phyloP scores from a whole-genome alignment of 2,329 filamentous ascomycete genomes.

The Penicillium decumbens region DNA sequence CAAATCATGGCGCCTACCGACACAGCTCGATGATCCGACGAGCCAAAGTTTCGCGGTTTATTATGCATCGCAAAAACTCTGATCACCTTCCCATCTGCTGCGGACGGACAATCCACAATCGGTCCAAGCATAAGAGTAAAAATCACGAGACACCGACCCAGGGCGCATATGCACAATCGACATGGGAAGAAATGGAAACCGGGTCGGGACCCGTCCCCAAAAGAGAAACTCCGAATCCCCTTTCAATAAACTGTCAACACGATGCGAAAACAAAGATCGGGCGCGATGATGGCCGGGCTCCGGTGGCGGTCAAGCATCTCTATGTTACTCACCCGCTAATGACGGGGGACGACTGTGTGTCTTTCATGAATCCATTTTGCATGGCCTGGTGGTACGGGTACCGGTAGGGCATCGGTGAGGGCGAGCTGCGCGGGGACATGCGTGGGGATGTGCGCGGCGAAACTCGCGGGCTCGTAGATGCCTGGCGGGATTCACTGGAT shows the following conservation, averaged over 20 bases:
- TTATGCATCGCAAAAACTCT: conserved; percentile 31
- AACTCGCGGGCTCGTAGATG: conserved; percentile 12
- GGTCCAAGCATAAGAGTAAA: conserved; percentile 3
- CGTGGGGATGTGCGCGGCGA: conserved; percentile 17
- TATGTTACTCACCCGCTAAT: conserved; percentile 28
- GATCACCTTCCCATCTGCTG: conserved; percentile 10
- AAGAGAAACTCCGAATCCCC: conserved; percentile 13
- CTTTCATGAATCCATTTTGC: conserved; percentile 23
- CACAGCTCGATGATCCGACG: conserved; percentile 6
- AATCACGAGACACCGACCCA: conserved; percentile 19
- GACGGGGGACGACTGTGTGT: conserved; percentile 24
- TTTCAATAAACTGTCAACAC: conserved; percentile 22
- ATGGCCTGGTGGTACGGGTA: conserved; percentile 20
- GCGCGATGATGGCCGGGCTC: conserved; percentile 11
- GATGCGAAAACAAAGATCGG: conserved; percentile 4
- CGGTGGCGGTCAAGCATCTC: conserved; percentile 14
- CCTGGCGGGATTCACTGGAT: conserved; percentile 12
- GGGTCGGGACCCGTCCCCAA: conserved; percentile 14
- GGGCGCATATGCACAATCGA: conserved; percentile 9
- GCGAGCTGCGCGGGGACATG: conserved; percentile 11
- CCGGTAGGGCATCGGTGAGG: conserved; percentile 24
- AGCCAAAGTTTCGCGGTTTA: conserved; percentile 32
- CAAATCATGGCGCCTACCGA: background rate
- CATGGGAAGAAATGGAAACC: conserved; percentile 11
- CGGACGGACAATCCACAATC: conserved; percentile 3